Base-by-base conservation (phyloP, 345 rosid species). In the Eucalyptus albens region DNA sequence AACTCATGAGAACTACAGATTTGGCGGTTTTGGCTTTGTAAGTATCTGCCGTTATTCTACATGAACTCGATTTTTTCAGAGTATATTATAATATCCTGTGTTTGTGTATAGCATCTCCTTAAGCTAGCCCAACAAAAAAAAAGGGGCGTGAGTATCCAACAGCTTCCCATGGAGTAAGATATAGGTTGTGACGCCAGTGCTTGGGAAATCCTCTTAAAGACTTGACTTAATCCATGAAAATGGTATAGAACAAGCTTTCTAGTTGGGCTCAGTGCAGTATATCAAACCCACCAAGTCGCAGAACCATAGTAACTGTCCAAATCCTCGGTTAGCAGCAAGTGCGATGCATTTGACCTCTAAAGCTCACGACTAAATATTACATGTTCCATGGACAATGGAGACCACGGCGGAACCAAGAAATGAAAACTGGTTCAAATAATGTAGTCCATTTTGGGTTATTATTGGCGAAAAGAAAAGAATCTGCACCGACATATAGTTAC, bases 11-110 rank as follows among this genome's bases (percentile, higher is more conserved):
- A 40, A 88, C 40, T 87, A 85, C 89, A 93, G 91, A 92, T 94
- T 93, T 87, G 95, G 96, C 45, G 96, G 96, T 67, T 55, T 95
- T 14, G 96, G 92, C 90, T 94, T 94, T 77, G 96, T 93, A 81
- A 93, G 94, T 92, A 56, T 59, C 40, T 40, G 33, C 16, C n/a
- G 6, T 85, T 27, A 65, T 59, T 44, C 37, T 27, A 42, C 82
- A 37, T 37, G 40, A 33, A 72, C 45, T 72, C 21, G 13, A 72
- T 5, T 72, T 5, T 72, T 72, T 37, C 7, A 37, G 14, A 37
- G 44, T 72, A 72, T 37, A 17, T 21, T 72, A 37, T 72, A 15
- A 12, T 1, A 72, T 37, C 45, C 14, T 17, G 22, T 67, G 80
- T 9, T 67, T 65, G 33, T n/a, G 19, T 15, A 15, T 14, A n/a